phyloP scores from a whole-genome alignment of 2,329 filamentous ascomycete species.

The Apiospora arundinis region DNA sequence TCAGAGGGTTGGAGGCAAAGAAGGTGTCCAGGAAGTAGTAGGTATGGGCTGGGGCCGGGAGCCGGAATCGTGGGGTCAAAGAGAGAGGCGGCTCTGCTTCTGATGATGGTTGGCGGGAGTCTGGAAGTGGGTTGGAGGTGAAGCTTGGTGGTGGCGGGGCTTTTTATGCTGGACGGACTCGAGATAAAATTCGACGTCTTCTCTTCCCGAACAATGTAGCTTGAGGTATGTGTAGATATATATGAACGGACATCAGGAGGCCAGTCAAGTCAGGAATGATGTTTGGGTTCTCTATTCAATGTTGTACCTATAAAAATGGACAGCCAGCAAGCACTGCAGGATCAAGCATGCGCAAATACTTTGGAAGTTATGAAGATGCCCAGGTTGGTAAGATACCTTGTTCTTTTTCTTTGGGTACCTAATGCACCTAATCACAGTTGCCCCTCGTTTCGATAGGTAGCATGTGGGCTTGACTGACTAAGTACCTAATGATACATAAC shows the following conservation, averaged over 20 bases:
- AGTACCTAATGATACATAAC: not conserved
- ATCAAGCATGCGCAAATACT: not conserved
- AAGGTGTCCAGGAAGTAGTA: not conserved
- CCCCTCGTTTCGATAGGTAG: not conserved
- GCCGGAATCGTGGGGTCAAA: constrained; percentile 14
- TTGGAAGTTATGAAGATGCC: not conserved
- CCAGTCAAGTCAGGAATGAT: not conserved
- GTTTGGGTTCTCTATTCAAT: not conserved
- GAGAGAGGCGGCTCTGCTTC: constrained; percentile 12
- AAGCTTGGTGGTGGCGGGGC: constrained; percentile 1
- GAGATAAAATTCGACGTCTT: not conserved
- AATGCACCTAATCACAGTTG: not conserved
- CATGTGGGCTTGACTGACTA: not conserved
- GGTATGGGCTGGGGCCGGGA: not conserved
- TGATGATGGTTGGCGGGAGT: not conserved
- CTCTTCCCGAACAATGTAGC: not conserved
- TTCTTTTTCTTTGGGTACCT: too few relatives aligned
- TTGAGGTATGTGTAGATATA: not conserved
- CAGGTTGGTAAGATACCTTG: not conserved
- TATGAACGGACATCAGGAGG: not conserved
- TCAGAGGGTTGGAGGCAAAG: not conserved
- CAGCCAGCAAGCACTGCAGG: not conserved
- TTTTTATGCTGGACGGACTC: not conserved
- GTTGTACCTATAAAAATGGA: not conserved
- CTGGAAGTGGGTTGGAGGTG: constrained; percentile 12